Evolutionary conservation across 768 basidiomycete genomes (phyloP).

Genomic region (Royoungia palumana): DNA sequence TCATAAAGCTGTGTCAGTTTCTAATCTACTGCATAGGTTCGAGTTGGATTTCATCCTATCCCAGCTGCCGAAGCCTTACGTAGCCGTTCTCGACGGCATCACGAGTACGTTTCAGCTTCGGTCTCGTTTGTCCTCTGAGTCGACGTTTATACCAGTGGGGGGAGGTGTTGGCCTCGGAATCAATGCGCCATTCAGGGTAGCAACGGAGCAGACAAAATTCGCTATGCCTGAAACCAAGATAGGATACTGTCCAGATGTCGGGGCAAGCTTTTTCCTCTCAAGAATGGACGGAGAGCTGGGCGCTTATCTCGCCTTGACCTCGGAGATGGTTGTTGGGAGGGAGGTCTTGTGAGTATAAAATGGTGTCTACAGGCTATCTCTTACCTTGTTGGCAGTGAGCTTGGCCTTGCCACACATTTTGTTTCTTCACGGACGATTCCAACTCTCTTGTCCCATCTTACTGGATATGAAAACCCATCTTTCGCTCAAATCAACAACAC

Average conservation of each 20-base stretch:
- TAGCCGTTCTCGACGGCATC: slow-evolving; percentile 85
- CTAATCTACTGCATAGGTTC: slow-evolving; percentile 48
- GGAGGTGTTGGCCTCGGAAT: slow-evolving; percentile 89
- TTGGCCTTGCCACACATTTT: slow-evolving; percentile 93
- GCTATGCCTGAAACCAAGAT: slow-evolving; percentile 98
- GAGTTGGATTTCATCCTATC: slow-evolving; percentile 75
- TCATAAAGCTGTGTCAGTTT: slow-evolving; percentile 2
- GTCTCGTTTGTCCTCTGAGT: not conserved
- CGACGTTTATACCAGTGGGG: slow-evolving; percentile 61
- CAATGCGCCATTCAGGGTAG: slow-evolving; percentile 85
- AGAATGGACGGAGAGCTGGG: slow-evolving; percentile 89
- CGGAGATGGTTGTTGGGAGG: slow-evolving; percentile 66
- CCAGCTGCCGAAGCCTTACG: slow-evolving; percentile 79
- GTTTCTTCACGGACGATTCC: slow-evolving; percentile 76
- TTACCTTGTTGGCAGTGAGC: slow-evolving; percentile 53
- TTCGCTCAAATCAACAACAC: slow-evolving; percentile 60
- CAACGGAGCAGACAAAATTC: slow-evolving; percentile 87
- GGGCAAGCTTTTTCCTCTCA: slow-evolving; percentile 85
- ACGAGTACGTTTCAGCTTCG: slow-evolving; percentile 60
- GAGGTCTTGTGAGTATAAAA: slow-evolving; percentile 72
- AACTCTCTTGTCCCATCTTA: slow-evolving; percentile 64
- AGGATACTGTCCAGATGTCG: slow-evolving; percentile 90
- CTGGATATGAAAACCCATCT: slow-evolving; percentile 36
- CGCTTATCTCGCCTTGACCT: slow-evolving; percentile 90
- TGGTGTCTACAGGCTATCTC: slow-evolving; percentile 5